Base-by-base conservation (phyloP, 345 rosid species). In the Sapria himalayana region DNA sequence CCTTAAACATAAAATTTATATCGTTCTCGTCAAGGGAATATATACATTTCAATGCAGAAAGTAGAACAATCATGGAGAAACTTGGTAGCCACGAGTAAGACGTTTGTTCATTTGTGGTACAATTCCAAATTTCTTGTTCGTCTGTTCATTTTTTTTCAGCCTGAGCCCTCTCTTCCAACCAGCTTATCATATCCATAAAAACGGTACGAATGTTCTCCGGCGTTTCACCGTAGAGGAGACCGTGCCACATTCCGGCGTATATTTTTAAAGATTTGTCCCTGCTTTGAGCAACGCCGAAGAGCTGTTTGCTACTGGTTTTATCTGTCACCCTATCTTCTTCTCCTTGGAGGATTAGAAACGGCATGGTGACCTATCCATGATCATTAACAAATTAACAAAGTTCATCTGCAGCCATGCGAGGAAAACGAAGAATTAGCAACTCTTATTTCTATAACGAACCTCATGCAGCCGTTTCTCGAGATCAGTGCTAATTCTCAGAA, bases 221-320 rank as follows among this genome's bases (percentile, higher is more conserved):
- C n/a, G 81, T 41, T 42, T 86, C 94, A 3, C 92, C 97, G 6
- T 78, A 86, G 0, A 86, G 67, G 39, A 86, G 37, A 0, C 97
- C 92, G 19, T 86, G 97, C 97, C 94, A 86, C 94, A 81, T 86
- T 0, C 45, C 71, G 0, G 76, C 73, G 37, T 85, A 85, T 35
- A 78, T 21, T 65, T 78, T 81, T 14, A 85, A 48, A 20, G 75
- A 69, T 64, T 85, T 85, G 72, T 81, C 92, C 0, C 54, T 11
- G 55, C 81, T 73, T 11, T 67, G 55, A 5, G 96, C 69, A 1
- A 55, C 58, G 1, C 57, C 47, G 25, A 48, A 56, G 4, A 85
- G 57, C 22, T 59, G 62, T 33, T 64, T 50, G 74, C 94, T 85
- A 0, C 62, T 70, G 0, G 51, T 46, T 52, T 63, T 67, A 19